Base-by-base conservation (phyloP, 1,139 yeast species). In the Geotrichum bryndzae region DNA sequence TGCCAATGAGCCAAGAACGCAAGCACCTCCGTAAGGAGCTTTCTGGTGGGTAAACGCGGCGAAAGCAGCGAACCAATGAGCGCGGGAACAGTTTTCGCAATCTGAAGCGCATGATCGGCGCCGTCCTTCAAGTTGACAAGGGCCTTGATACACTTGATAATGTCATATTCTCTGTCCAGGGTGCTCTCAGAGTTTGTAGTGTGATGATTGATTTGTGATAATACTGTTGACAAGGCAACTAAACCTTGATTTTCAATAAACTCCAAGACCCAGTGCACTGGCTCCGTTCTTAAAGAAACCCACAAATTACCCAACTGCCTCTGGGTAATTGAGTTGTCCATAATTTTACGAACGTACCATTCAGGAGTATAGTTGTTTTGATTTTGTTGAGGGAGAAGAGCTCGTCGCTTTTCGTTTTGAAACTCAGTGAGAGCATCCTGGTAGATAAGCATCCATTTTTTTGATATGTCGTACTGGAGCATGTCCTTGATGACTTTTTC, bases 231-330 rank as follows among this genome's bases (percentile, higher is more conserved):
- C 62, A 94, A 80, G 1, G 96, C 92, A 1, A 90, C 84, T 65
- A 90, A 96, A 56, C 99, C 99, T 73, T 94, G 97, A 63, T 85
- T 83, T 63, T 85, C 88, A 62, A 90, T 81, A 65, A 94, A 94
- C 46, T 80, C 83, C 62, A 87, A 82, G 0, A 92, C 96, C 99
- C 99, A 94, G 64, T 83, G 87, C 53, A 94, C 82, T 53, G 96
- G 96, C 72, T 92, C 97, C 0, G 98, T 90, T 66, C 98, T 83
- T 56, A 94, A 78, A 54, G 96, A 90, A 3, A 94, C 96, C 88
- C 96, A 90, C 62, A 94, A 80, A 68, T 89, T 89, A 55, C 88
- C 90, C 68, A 94, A 77, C 71, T 91, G 92, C 58, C 84, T 83
- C 2, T 86, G 79, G 5, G 89, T 80, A 60, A 90, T 86, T 48